These are phyloP conservation scores for Talaromyces sp. DNA, from an alignment of 2,329 filamentous ascomycete species.

Conservation along the genomic window DNA sequence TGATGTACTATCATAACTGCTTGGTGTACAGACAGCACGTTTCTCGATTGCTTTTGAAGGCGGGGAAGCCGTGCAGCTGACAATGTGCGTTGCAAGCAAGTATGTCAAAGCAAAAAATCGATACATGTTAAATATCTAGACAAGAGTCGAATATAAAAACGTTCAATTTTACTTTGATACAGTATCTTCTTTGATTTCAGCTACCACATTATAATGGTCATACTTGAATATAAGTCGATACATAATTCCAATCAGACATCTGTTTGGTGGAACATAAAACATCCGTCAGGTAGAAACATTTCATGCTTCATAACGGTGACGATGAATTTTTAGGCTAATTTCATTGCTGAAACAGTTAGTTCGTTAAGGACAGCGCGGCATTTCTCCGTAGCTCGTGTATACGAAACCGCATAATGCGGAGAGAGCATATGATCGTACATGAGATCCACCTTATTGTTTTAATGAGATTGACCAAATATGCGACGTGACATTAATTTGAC, in stretches of 20 bases:
- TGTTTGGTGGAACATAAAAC: constrained; percentile 2
- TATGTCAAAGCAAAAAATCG: not conserved
- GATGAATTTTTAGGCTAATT: constrained; percentile 1
- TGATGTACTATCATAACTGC: constrained; percentile 28
- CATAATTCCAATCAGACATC: not conserved
- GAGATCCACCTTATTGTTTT: not conserved
- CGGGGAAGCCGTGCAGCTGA: not conserved
- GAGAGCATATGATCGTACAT: not conserved
- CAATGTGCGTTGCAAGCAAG: not conserved
- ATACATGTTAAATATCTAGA: not conserved
- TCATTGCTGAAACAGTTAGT: not conserved
- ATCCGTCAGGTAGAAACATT: not conserved
- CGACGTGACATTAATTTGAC: not conserved
- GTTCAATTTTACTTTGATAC: not conserved
- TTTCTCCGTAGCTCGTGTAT: not conserved
- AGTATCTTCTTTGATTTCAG: not conserved
- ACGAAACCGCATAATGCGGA: not conserved
- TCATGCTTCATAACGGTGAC: not conserved
- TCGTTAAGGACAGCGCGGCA: not conserved
- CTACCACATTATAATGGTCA: not conserved
- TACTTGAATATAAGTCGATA: not conserved
- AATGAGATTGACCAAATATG: not conserved
- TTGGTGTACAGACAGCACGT: constrained; percentile 34
- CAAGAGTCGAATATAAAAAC: not conserved
- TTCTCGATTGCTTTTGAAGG: not conserved